These are phyloP conservation scores for Fusarium pseudograminearum DNA, from an alignment of 2,329 filamentous ascomycete species.

Conservation along the genomic window DNA sequence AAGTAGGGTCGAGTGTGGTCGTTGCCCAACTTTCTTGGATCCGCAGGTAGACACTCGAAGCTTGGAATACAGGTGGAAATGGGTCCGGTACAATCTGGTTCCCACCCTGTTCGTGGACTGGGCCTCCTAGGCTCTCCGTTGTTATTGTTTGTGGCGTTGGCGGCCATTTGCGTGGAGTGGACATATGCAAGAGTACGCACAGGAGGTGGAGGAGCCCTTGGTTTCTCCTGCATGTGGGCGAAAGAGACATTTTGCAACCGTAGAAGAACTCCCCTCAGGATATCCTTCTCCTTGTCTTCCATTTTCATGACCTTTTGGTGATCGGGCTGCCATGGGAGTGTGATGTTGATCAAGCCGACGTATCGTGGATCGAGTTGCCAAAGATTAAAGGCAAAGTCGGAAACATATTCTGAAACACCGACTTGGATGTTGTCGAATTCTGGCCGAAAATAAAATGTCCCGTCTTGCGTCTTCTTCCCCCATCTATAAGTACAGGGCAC, in stretches of 20 bases:
- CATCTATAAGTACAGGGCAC: background rate
- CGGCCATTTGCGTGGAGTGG: background rate
- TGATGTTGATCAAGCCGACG: background rate
- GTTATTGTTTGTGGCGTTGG: accelerated
- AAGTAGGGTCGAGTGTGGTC: background rate
- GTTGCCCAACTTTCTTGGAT: background rate
- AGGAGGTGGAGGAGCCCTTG: background rate
- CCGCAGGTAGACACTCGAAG: background rate
- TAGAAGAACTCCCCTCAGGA: background rate
- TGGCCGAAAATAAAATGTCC: background rate
- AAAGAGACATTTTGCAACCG: background rate
- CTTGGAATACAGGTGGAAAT: background rate
- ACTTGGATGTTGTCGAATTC: background rate
- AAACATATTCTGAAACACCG: background rate
- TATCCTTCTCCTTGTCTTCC: background rate
- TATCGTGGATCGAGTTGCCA: background rate
- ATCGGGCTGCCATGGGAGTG: background rate
- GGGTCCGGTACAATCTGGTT: background rate
- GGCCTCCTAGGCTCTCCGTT: background rate
- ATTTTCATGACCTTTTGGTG: background rate
- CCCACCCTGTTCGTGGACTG: background rate
- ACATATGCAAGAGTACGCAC: background rate
- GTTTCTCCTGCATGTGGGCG: background rate
- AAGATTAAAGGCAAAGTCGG: background rate
- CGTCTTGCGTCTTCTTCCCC: background rate